Conservation (phyloP, 192 early-diverging fungal species). For the Kappamyces sp. region DNA sequence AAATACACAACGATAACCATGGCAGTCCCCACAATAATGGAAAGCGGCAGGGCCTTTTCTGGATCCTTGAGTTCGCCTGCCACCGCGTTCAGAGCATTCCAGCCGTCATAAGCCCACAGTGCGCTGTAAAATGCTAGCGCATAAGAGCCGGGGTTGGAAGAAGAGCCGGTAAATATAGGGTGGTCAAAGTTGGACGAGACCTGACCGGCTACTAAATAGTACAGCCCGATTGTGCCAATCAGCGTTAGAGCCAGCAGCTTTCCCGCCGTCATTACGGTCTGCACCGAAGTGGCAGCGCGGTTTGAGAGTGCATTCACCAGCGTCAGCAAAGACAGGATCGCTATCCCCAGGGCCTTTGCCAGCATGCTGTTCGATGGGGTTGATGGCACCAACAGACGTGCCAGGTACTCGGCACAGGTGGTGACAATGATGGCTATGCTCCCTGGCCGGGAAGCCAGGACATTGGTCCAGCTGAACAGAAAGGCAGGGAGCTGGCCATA, state of each 20-base stretch:
- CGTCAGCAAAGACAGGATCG: background rate
- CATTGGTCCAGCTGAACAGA: constrained; percentile 66
- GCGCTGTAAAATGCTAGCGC: constrained; percentile 68
- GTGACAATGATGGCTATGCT: constrained; percentile 70
- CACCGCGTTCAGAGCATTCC: constrained; percentile 49
- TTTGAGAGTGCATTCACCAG: background rate
- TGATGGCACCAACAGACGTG: constrained; percentile 40
- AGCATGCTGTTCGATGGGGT: background rate
- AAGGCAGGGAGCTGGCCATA: constrained; percentile 68
- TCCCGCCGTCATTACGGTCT: constrained; percentile 38
- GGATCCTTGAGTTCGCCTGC: constrained; percentile 46
- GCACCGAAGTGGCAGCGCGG: constrained; percentile 23
- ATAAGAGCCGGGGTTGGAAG: constrained; percentile 57
- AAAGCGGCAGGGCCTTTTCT: constrained; percentile 34
- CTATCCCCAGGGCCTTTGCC: no score
- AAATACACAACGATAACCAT: constrained; percentile 41
- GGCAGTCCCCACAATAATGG: constrained; percentile 30
- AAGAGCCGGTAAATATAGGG: constrained; percentile 51
- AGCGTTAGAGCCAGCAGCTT: constrained; percentile 34
- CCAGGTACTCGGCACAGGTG: constrained; percentile 73
- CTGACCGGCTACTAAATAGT: constrained; percentile 33
- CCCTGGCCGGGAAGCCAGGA: constrained; percentile 58
- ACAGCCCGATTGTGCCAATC: constrained; percentile 34
- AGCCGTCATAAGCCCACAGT: constrained; percentile 51
- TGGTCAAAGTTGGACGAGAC: constrained; percentile 56